phyloP scores from a whole-genome alignment of 1,284 basidiomycete species.

The Omphalotus olearius region DNA sequence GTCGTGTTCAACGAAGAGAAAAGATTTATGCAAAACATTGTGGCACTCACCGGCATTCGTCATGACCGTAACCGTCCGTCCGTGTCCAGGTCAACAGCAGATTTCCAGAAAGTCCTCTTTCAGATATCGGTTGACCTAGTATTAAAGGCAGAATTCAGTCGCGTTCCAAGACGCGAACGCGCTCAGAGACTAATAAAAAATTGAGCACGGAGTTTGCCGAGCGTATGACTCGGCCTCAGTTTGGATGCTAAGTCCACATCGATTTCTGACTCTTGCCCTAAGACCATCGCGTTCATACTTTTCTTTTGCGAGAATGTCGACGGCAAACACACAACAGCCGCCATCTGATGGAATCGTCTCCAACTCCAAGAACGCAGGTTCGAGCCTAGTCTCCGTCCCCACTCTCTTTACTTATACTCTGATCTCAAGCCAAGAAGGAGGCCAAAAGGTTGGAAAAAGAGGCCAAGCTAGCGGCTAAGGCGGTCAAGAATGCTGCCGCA shows the following conservation, averaged over 20 bases:
- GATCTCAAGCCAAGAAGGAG: constrained; percentile 63
- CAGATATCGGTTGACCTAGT: too few relatives aligned
- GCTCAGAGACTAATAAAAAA: background rate
- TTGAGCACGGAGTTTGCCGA: background rate
- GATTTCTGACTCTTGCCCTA: constrained; percentile 12
- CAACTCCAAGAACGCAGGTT: constrained; percentile 31
- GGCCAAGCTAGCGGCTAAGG: constrained; percentile 78
- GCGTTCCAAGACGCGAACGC: too few relatives aligned
- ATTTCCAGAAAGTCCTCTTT: too few relatives aligned
- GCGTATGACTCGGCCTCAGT: constrained; percentile 1
- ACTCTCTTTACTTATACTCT: background rate
- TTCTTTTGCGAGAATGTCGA: constrained; percentile 7
- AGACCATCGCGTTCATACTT: background rate
- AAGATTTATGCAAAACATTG: too few relatives aligned
- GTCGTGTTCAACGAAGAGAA: too few relatives aligned
- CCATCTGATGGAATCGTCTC: constrained; percentile 20
- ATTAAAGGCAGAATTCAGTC: too few relatives aligned
- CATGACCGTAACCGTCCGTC: too few relatives aligned
- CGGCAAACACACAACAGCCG: constrained; percentile 2
- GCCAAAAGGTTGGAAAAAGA: constrained; percentile 66
- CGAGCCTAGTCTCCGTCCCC: background rate
- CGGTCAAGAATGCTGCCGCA: constrained; percentile 46
- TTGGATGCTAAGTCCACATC: constrained; percentile 13
- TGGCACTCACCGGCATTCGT: too few relatives aligned
- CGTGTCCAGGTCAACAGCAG: too few relatives aligned